These are phyloP conservation scores for Chlamydomonas reinhardtii DNA, from an alignment of 163 green algal species.

Conservation along the genomic window DNA sequence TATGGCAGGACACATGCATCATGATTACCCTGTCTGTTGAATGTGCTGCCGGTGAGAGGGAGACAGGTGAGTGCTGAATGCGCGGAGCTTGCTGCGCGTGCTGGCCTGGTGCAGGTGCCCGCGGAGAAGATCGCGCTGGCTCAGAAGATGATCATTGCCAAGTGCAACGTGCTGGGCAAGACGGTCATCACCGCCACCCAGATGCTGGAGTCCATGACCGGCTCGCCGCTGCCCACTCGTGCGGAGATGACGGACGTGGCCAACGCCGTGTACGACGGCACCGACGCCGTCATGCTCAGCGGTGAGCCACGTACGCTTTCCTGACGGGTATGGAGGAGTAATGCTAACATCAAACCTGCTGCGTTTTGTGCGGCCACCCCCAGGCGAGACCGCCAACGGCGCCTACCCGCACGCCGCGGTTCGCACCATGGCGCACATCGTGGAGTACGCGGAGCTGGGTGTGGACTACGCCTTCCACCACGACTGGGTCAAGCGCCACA, in stretches of 20 bases:
- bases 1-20: too few species aligned
- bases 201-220: constrained; percentile 93
- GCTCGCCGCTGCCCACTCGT: constrained; percentile 85
- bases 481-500: constrained; percentile 50
- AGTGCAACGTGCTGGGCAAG: constrained; percentile 80
- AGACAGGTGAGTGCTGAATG: too few species aligned
- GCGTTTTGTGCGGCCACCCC: not conserved
- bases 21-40: too few species aligned
- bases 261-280: constrained; percentile 83
- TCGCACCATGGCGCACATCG: constrained; percentile 77
- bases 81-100: constrained; percentile 38
- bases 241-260: constrained; percentile 86
- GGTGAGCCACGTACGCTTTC: not conserved
- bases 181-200: constrained; percentile 85
- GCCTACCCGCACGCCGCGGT: constrained; percentile 67
- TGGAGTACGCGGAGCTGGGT: constrained; percentile 52
- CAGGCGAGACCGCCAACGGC: constrained; percentile 78
- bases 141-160: constrained; percentile 81
- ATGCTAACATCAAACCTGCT: too few species aligned
- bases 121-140: constrained; percentile 68
- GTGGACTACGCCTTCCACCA: constrained; percentile 48
- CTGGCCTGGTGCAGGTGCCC: constrained; percentile 7
- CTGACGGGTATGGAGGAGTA: too few species aligned
- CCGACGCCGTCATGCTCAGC: constrained; percentile 82
- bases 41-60: not conserved